These are phyloP conservation scores for Chionographis japonica DNA, from an alignment of 106 monocot genomes.

Conservation along the genomic window DNA sequence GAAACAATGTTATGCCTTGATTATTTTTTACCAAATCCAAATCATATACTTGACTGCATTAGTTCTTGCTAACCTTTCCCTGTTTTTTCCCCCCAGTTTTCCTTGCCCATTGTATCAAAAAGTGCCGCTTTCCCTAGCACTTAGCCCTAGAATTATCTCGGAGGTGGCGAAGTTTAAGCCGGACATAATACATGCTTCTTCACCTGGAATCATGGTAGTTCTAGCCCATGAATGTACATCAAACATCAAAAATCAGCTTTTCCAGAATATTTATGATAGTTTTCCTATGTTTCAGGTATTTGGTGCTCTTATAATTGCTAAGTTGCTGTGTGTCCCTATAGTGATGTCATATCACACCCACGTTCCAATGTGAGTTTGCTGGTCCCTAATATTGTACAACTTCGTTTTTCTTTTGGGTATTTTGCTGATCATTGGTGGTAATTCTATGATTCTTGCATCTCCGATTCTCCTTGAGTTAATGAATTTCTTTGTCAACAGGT, in stretches of 20 bases:
- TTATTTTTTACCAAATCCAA: no score
- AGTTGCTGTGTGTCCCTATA: slow-evolving; percentile 78
- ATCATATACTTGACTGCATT: not conserved
- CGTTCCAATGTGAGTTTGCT: slow-evolving; percentile 75
- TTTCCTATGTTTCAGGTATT: slow-evolving; percentile 62
- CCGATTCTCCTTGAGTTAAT: no score
- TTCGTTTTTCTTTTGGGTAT: not conserved
- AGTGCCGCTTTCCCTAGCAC: slow-evolving; percentile 80
- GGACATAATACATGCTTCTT: slow-evolving; percentile 90
- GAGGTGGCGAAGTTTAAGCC: slow-evolving; percentile 89
- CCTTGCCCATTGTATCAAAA: slow-evolving; percentile 88
- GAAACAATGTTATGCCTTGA: not conserved
- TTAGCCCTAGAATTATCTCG: slow-evolving; percentile 89
- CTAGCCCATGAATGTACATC: not conserved
- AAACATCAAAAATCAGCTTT: not conserved
- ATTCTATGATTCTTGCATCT: no score
- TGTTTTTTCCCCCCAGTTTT: slow-evolving; percentile 46
- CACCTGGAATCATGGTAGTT: slow-evolving; percentile 89
- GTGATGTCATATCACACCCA: slow-evolving; percentile 99
- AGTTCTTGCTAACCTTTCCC: not conserved
- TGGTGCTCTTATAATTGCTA: slow-evolving; percentile 89
- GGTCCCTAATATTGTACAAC: not conserved
- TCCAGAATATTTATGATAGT: not conserved
- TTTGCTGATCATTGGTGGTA: no score
- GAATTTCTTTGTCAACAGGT: no score